Evolutionary conservation across 1,284 basidiomycete genomes (phyloP).

Genomic region (Leucoagaricus sp.): DNA sequence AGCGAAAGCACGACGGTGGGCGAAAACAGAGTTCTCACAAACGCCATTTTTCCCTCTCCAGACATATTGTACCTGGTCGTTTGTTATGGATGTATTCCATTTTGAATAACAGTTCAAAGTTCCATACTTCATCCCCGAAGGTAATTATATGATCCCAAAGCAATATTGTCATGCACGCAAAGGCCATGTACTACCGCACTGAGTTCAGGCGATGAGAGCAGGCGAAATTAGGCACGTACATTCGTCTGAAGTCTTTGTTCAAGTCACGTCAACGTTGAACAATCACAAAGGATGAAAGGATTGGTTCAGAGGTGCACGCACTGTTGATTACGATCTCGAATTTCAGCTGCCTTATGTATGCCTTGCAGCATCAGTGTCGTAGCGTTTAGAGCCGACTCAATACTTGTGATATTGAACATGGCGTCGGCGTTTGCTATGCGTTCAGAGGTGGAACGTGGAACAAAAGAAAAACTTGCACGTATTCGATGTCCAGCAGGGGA

Average conservation of each 20-base stretch:
- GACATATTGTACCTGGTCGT: slow-evolving; percentile 38
- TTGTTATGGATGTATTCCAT: background rate
- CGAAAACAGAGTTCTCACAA: slow-evolving; percentile 31
- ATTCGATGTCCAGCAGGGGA: no score
- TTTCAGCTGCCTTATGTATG: no score
- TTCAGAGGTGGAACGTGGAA: no score
- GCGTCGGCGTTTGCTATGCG: no score
- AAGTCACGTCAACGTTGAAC: no score
- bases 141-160: slow-evolving; percentile 53
- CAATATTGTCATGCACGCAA: slow-evolving; percentile 46
- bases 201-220: background rate
- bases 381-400: no score
- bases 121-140: slow-evolving; percentile 41
- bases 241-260: background rate
- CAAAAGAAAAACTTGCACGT: no score
- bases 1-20: background rate
- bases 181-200: slow-evolving; percentile 43
- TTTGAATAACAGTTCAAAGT: background rate
- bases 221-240: background rate
- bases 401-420: no score
- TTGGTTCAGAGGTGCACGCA: no score
- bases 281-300: no score
- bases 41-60: slow-evolving; percentile 49
- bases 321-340: background rate
- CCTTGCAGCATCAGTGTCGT: no score